A percentile compares a stretch with the other conserved stretches of the same genome.
These are phyloP conservation scores for Zelonia costaricensis DNA, from an alignment of 208 protist species.

Conservation along the genomic window DNA sequence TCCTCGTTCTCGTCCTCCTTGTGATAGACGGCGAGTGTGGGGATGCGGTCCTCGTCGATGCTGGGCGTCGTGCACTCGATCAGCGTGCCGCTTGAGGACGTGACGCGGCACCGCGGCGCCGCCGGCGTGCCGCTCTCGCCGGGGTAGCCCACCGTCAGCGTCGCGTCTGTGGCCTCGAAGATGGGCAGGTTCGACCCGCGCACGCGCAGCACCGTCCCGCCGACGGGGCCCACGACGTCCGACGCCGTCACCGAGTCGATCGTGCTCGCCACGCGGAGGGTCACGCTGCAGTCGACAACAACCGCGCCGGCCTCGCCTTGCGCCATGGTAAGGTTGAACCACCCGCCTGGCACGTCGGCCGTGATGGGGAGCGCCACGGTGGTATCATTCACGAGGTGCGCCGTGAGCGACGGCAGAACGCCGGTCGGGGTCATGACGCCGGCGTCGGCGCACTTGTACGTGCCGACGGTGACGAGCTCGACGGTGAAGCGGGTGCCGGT, in stretches of 20 bases:
- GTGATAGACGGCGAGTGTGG: conserved; percentile 6
- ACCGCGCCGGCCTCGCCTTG: conserved; percentile 30
- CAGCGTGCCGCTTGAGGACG: conserved; percentile 6
- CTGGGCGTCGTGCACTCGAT: conserved; percentile 33
- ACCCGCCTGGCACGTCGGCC: conserved; percentile 32
- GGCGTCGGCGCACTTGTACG: neutral
- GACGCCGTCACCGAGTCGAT: conserved; percentile 30
- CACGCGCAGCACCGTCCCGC: conserved; percentile 28
- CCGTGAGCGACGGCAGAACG: conserved; percentile 8
- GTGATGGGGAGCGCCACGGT: conserved; percentile 31
- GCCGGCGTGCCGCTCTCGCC: neutral
- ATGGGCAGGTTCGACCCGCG: conserved; percentile 41
- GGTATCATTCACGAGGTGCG: conserved; percentile 27
- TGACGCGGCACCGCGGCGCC: conserved; percentile 22
- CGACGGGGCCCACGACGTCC: conserved; percentile 25
- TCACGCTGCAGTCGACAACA: conserved; percentile 31
- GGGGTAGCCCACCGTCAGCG: conserved; percentile 16
- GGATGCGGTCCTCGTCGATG: conserved; percentile 14
- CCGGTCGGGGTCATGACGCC: conserved; percentile 9
- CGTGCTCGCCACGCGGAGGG: conserved; percentile 21
- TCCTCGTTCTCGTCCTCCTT: conserved; percentile 13
- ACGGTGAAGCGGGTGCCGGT: conserved; percentile 21
- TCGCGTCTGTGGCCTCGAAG: neutral
- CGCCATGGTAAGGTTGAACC: conserved; percentile 35
- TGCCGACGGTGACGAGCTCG: conserved; percentile 11